Evolutionary conservation across 1,284 basidiomycete species (phyloP), one percentile per base, ranked within the genome.

Genomic region (Heterobasidion annosum): DNA sequence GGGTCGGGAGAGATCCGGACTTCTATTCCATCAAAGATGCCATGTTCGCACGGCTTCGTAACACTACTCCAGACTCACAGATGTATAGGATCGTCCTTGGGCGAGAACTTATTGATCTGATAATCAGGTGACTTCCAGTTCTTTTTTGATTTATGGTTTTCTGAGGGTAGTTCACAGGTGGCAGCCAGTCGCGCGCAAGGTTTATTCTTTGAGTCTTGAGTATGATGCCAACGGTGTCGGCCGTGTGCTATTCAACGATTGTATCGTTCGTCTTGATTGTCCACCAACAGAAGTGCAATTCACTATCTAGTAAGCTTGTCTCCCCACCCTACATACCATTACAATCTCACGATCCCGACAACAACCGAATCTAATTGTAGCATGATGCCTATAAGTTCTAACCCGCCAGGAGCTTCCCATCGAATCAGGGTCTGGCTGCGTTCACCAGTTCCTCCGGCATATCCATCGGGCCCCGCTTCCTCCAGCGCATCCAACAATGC

Each of bases 191-290:
- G 18, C 69, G 25, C 70, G 71, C 2, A 70, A 68, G 12, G 44
- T 75, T 32, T 82, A 79, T 56, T 69, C 69, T 40, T 75, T 81
- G 57, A 75, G 75, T 6, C 62, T 84, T 58, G 79, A 80, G 16
- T 84, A 83, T 59, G 81, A 82, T 54, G 77, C 78, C 3, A 73
- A 72, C 50, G 82, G 82, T 1, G 77, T 78, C 0, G 81, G 81
- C 13, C 71, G 67, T 45, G 67, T 67, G 25, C 63, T 83, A 13
- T 73, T 84, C 54, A 74, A 77, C n/a, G 72, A 81, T 55, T 67
- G 59, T 52, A 53, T 59, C 9, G 57, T 79, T 13, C 68, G 67
- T 13, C 64, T 84, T 51, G 69, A 71, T 33, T 75, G 73, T 46
- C 74, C 81, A 50, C 79, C 80, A 10, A 69, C 72, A 47, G 61